Evolutionary conservation across 768 basidiomycete species (phyloP), one percentile per base, ranked within the genome.

Genomic region (Strobilomyces dryophilus): DNA sequence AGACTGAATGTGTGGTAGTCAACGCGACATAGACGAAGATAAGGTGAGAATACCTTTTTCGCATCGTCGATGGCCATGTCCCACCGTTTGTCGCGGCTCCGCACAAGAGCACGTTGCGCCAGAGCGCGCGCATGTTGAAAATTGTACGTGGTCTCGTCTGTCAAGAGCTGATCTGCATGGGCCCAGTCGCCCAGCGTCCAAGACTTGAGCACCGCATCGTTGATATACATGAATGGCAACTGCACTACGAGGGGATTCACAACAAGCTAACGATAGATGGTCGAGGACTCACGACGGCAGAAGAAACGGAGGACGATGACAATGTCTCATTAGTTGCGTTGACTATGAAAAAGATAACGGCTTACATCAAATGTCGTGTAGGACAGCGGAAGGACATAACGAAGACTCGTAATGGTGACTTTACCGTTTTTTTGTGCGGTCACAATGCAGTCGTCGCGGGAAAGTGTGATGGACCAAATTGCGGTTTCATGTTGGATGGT

Each of bases 251-350:
- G 37, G 7, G 37, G 6, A 4, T 7, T 18, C 18, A 37, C 32
- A n/a, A 9, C 2, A 15, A 26, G 11, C 18, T 29, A 0, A 1
- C 7, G 17, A 8, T 11, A 1, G 15, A 1, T 39, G 37, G 4
- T 32, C 18, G 5, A 34, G 15, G 0, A 32, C 55, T 56, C 31
- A 56, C 54, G 12, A 35, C 1, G 0, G 26, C 2, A 14, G 2
- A 20, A 21, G n/a, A n/a, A 37, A n/a, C 5, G 11, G 36, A 37
- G 2, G 36, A 35, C 4, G 4, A 35, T 8, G n/a, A n/a, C n/a
- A 8, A 39, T 7, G 8, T 34, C 32, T 34, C 11, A 14, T 27
- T 27, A 34, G 35, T 14, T 14, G 4, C 17, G 32, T 17, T 15
- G 17, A 15, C 15, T 15, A 4, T 39, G 8, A 8, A 1, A 7